Evolutionary conservation across 257 asterid genomes (phyloP), one percentile per base, ranked within the genome.

Genomic region (Petunia axillaris): DNA sequence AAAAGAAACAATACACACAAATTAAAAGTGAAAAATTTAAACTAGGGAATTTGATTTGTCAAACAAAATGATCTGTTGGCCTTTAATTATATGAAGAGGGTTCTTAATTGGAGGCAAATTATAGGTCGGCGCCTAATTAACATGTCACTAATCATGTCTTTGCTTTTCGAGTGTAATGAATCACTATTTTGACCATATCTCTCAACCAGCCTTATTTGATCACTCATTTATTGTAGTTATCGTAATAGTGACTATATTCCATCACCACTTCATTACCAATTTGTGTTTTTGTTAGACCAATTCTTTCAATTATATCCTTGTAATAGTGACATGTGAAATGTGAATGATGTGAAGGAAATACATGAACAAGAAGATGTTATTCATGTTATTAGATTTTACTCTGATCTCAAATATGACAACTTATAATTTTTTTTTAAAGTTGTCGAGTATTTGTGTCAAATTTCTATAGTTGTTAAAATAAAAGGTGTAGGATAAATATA

Each of bases 61-160:
- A n/a, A n/a, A n/a, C n/a, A n/a, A n/a, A n/a, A n/a, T 25, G 25
- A 25, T 25, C 25, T 25, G 25, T 25, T 25, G 25, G 25, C 25
- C 25, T 25, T 25, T 25, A 25, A 25, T 25, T 25, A 25, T 25
- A 25, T 25, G 25, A 25, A 25, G 25, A 25, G 25, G 25, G 25
- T 25, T 25, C 25, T 25, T 15, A 5, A 71, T 48, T 71, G 77
- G 77, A 48, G 77, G 77, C 43, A 71, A 71, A 71, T 46, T 71
- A 48, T 36, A 43, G 43, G 77, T 71, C 60, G 60, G 77, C 41
- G 25, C 60, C 77, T 71, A 71, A 71, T 48, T 71, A 70, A 10
- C 44, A 2, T 48, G 6, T 9, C 57, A 25, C 46, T 25, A 2
- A 9, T 25, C 77, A 0, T 48, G 65, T 25, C 6, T 70, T 70